A percentile compares a stretch with the other conserved stretches of the same genome.
Conservation (phyloP, 1,139 yeast genomes). For the Saccharomycopsis hybrid region DNA sequence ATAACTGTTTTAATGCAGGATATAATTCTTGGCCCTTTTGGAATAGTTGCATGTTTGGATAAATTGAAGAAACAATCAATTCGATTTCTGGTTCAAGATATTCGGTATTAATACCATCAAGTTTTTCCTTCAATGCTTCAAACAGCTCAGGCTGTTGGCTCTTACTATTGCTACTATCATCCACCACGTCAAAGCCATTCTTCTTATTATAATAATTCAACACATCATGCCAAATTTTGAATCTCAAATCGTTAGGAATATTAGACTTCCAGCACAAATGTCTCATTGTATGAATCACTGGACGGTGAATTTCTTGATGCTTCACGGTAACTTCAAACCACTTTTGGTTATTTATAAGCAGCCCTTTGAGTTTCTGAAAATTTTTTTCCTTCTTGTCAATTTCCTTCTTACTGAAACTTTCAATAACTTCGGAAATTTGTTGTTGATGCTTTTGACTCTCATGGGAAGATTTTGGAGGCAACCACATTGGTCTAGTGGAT, state of each 20-base stretch:
- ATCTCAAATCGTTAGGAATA: constrained; percentile 32
- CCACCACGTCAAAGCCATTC: not conserved
- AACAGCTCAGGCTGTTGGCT: constrained; percentile 13
- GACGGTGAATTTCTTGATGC: constrained; percentile 29
- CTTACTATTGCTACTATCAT: not conserved
- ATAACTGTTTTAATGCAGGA: constrained; percentile 12
- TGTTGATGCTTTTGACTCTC: constrained; percentile 38
- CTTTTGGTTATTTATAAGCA: constrained; percentile 32
- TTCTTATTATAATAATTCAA: constrained; percentile 25
- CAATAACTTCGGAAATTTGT: constrained; percentile 36
- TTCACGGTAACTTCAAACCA: constrained; percentile 27
- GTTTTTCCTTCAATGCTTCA: constrained; percentile 26
- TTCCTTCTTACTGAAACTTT: constrained; percentile 32
- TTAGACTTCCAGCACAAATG: constrained; percentile 37
- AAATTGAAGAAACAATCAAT: constrained; percentile 24
- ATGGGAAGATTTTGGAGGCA: constrained; percentile 40
- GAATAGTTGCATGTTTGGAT: constrained; percentile 13
- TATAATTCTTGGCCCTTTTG: constrained; percentile 15
- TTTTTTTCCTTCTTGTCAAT: constrained; percentile 29
- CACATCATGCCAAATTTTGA: constrained; percentile 28
- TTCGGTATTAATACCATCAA: constrained; percentile 27
- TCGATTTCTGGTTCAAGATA: constrained; percentile 28
- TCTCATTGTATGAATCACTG: constrained; percentile 32
- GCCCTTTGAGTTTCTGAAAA: constrained; percentile 29
- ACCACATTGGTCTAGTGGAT: constrained; percentile 44